phyloP scores from a whole-genome alignment of 805 yeast genomes.

The Metschnikowia corniflorae region DNA sequence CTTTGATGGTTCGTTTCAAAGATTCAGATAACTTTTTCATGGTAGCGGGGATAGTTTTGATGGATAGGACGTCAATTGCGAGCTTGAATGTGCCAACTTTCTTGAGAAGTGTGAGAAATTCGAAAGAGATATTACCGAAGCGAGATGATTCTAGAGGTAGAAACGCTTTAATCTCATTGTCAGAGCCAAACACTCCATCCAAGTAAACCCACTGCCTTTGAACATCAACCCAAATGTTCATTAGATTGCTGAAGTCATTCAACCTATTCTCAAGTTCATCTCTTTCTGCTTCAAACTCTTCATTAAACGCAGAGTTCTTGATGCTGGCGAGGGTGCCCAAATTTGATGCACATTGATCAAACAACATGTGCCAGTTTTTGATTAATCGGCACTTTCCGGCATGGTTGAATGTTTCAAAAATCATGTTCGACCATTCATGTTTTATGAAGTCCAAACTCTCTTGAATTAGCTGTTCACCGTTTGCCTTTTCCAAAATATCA shows the following conservation, averaged over 20 bases:
- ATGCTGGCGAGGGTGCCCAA: constrained; percentile 62
- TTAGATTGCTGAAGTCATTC: constrained; percentile 45
- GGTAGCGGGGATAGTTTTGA: constrained; percentile 45
- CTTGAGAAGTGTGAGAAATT: constrained; percentile 51
- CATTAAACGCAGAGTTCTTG: constrained; percentile 62
- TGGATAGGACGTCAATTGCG: constrained; percentile 52
- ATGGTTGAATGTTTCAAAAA: constrained; percentile 53
- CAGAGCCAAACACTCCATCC: constrained; percentile 66
- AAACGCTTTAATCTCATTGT: constrained; percentile 54
- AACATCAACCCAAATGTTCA: constrained; percentile 75
- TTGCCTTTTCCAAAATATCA: constrained; percentile 57
- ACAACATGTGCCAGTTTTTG: constrained; percentile 62
- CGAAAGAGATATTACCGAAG: constrained; percentile 60
- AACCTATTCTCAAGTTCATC: constrained; percentile 53
- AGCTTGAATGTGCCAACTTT: constrained; percentile 45
- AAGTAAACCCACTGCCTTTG: constrained; percentile 89
- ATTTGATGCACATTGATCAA: constrained; percentile 58
- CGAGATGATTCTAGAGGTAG: constrained; percentile 69
- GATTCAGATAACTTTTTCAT: constrained; percentile 54
- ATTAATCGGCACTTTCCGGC: constrained; percentile 53
- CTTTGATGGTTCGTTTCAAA: constrained; percentile 54
- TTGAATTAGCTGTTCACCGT: constrained; percentile 66
- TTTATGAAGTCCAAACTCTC: constrained; percentile 50
- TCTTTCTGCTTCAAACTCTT: constrained; percentile 57
- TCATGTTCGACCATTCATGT: constrained; percentile 50